Evolutionary conservation across 176 grass and related monocot genomes (phyloP), one percentile per base, ranked within the genome.

Genomic region (sorghum (Sorghum bicolor)): DNA sequence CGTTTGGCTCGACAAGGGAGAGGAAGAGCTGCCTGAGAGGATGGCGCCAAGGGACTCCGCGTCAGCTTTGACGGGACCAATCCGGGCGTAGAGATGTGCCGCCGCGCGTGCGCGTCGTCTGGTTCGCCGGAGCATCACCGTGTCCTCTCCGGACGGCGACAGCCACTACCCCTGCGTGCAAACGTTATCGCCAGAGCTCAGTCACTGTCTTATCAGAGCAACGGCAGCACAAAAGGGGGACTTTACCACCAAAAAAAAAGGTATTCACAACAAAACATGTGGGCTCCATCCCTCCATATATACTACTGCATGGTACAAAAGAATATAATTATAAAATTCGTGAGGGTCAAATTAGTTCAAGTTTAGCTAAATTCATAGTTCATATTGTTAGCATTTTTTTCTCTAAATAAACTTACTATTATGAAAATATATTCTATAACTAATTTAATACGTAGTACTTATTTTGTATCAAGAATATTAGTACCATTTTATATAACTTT

Each of bases 31-130:
- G 16, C 38, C 17, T 12, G 28, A 20, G 28, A n/a, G n/a, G n/a
- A 48, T 47, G 75, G 52, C 83, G 75, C 55, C 76, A 22, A 48
- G 26, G 30, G 12, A 60, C 30, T 22, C 47, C 16, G 47, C 71
- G 30, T 82, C 71, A 47, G 36, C 70, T 69, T 76, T 44, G 63
- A 22, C 48, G 26, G 39, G 76, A 55, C 82, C 61, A 88, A 79
- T 78, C 80, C 29, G 60, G 66, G 67, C 65, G 32, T 2, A 67
- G 68, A 15, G 22, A 29, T 15, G 55, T 24, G 22, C 37, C 22
- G 44, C 72, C 43, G 25, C 17, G 71, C 69, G 69, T 41, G 71
- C 4, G 71, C 69, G 69, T 71, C 28, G 26, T 50, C 44, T 64
- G 30, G 78, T 81, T 28, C 66, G 47, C 45, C 25, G 66, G 65